Evolutionary conservation across 179 eudicot genomes (phyloP), one percentile per base, ranked within the genome.

Genomic region (Drosera spatulata): DNA sequence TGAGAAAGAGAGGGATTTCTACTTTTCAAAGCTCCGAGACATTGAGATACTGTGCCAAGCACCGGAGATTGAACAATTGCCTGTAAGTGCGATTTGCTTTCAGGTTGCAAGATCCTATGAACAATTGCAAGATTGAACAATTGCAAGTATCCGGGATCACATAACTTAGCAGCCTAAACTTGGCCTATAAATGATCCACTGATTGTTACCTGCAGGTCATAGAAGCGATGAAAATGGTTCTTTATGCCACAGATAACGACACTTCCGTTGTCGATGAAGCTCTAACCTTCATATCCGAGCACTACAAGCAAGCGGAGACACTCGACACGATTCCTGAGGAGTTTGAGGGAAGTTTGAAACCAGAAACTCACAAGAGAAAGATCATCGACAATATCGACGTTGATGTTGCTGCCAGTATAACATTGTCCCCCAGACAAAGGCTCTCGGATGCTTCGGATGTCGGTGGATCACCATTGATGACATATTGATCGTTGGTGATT

Each of bases 1-100:
- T 15, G 96, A 88, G 80, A 88, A 85, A 65, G 96, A 85, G 61
- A 77, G 93, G 61, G 96, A 88, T 64, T 88, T 88, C 77, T 85
- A 88, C 78, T 88, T 88, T 73, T 75, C 85, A 10, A 88, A 88
- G 76, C 60, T 88, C 74, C 81, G 96, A 74, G 96, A 85, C 55
- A 72, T 88, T 60, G 96, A 88, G 69, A 77, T 88, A 61, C 41
- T 88, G 70, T 88, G 96, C 77, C 96, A 88, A 66, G 77, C 66
- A 50, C 89, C 93, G 3, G 78, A 72, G 67, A 83, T 88, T 63
- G 89, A 80, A 68, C 81, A 78, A 61, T 73, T 71, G 61, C 77
- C 85, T 5, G 96, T 88, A 88, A 14, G 66, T 12, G 7, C 10
- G 37, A 13, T 40, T 7, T 50, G n/a, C 15, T 46, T 47, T 60